Evolutionary conservation across 148 eudicot species (phyloP).

Genomic region (Amaranthus hypochondriacus): DNA sequence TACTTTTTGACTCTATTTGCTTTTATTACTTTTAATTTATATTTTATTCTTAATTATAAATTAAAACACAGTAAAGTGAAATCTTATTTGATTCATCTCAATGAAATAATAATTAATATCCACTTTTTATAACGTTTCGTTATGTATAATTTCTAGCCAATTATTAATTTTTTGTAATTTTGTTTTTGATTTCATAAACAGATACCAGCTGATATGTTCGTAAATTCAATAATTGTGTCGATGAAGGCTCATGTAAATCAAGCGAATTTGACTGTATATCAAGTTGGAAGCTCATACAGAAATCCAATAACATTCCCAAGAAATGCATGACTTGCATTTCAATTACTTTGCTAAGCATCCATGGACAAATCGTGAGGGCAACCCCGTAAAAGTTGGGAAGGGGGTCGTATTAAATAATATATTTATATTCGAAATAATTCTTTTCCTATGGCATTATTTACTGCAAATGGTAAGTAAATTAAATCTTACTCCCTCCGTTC

Average conservation of each 20-base stretch:
- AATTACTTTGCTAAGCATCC: slow-evolving; percentile 16
- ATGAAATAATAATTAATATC: no score
- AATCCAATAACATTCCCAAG: slow-evolving; percentile 17
- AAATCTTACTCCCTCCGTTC: no score
- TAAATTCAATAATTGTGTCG: slow-evolving; percentile 59
- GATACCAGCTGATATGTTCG: slow-evolving; percentile 79
- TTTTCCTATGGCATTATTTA: slow-evolving; percentile 4
- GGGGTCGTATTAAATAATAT: slow-evolving; percentile 6
- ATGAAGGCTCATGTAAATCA: slow-evolving; percentile 43
- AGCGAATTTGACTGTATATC: slow-evolving; percentile 11
- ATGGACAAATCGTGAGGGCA: slow-evolving; percentile 16
- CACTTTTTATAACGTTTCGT: no score
- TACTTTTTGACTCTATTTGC: no score
- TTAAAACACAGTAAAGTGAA: no score
- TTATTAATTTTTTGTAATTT: not conserved
- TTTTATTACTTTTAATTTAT: no score
- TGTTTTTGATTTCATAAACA: slow-evolving; percentile 24
- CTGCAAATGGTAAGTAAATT: slow-evolving; percentile 11
- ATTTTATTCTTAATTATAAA: no score
- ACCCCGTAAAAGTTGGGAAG: slow-evolving; percentile 1
- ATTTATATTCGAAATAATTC: slow-evolving; percentile 11
- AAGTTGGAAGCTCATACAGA: slow-evolving; percentile 24
- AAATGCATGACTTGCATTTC: slow-evolving; percentile 1
- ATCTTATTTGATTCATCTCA: no score
- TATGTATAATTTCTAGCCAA: no score